A percentile compares a stretch with the other conserved stretches of the same genome.
Conservation (phyloP, 2,329 filamentous ascomycete species). For the Akanthomyces uredinophilus region DNA sequence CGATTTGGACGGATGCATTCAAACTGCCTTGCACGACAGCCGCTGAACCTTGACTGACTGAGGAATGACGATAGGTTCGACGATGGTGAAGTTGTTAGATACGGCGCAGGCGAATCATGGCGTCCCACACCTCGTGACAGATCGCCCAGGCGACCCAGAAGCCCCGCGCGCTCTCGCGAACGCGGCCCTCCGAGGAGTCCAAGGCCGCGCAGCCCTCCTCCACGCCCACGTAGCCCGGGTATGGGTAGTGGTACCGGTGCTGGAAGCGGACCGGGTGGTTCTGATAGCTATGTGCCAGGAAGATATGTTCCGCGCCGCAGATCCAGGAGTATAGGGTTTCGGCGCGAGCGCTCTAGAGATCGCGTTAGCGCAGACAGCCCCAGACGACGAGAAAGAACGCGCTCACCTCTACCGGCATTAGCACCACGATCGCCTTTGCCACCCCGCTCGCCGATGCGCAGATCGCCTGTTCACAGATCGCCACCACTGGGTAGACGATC, state of each 20-base stretch:
- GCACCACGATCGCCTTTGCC: slow-evolving; percentile 1
- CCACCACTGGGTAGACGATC: slow-evolving; percentile 15
- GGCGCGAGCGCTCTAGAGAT: slow-evolving; percentile 38
- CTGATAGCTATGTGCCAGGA: slow-evolving; percentile 43
- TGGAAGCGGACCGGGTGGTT: slow-evolving; percentile 23
- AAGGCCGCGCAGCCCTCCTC: slow-evolving; percentile 34
- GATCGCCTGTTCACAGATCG: slow-evolving; percentile 16
- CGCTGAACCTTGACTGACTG: background rate
- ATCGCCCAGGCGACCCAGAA: slow-evolving; percentile 27
- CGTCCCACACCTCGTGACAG: slow-evolving; percentile 47
- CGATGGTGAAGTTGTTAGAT: slow-evolving; percentile 57
- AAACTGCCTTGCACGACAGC: too few species aligned
- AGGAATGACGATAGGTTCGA: slow-evolving; percentile 42
- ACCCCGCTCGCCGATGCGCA: slow-evolving; percentile 26
- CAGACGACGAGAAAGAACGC: slow-evolving; percentile 32
- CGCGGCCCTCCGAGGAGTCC: slow-evolving; percentile 27
- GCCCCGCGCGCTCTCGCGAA: slow-evolving; percentile 26
- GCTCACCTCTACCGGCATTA: slow-evolving; percentile 25
- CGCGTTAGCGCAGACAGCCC: slow-evolving; percentile 28
- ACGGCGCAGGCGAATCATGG: slow-evolving; percentile 58
- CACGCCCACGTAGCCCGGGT: slow-evolving; percentile 9
- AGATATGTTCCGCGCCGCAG: slow-evolving; percentile 38
- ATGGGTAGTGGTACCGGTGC: background rate
- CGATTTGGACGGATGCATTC: background rate
- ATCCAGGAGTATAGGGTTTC: slow-evolving; percentile 37